Conservation (phyloP, 1,139 yeast genomes). For the Saccharomyces hybrid region DNA sequence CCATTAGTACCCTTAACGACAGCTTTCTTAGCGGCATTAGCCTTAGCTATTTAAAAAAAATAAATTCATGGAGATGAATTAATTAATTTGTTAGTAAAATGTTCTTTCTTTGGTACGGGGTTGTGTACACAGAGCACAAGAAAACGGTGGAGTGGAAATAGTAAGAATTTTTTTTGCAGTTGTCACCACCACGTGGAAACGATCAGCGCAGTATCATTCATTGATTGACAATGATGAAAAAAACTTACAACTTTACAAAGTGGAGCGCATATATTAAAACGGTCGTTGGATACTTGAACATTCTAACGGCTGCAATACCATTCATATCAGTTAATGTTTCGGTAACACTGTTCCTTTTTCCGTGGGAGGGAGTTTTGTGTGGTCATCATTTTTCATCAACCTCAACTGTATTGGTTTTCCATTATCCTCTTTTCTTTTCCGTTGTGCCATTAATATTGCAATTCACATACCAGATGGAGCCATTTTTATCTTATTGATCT, state of each 20-base stretch:
- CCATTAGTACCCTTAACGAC: constrained; percentile 96
- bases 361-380: too few relatives aligned
- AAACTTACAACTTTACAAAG: too few relatives aligned
- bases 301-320: too few relatives aligned
- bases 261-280: too few relatives aligned
- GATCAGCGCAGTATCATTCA: too few relatives aligned
- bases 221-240: too few relatives aligned
- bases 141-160: background rate
- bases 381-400: background rate
- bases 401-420: background rate
- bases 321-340: too few relatives aligned
- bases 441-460: background rate
- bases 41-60: constrained; percentile 43
- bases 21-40: constrained; percentile 98
- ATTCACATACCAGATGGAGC: constrained; percentile 45
- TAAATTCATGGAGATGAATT: background rate
- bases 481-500: constrained; percentile 31
- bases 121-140: background rate
- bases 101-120: background rate
- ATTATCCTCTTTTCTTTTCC: background rate
- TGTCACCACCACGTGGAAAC: background rate
- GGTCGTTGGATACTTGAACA: too few relatives aligned
- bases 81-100: constrained; percentile 6
- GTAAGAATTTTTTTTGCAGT: background rate
- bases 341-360: too few relatives aligned